Conservation (phyloP, 2,329 filamentous ascomycete genomes). For the Juglanconis juglandina region DNA sequence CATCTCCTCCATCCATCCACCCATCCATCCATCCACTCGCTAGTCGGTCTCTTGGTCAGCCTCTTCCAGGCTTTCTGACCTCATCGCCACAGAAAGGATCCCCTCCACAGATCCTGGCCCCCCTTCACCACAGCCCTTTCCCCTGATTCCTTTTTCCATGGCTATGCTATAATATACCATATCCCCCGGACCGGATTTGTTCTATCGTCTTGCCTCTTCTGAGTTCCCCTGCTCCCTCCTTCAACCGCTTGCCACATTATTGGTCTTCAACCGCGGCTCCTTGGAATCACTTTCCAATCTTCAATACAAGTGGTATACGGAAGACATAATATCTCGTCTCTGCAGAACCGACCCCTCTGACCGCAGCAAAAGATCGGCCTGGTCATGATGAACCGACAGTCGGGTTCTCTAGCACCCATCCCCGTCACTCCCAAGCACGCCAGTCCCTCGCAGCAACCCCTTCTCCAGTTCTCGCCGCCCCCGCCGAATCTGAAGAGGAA, state of each 20-base stretch:
- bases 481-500: conserved; percentile 10
- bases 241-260: too few relatives aligned
- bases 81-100: conserved; percentile 3
- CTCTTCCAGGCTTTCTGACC: neutral
- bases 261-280: too few relatives aligned
- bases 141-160: neutral
- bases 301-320: neutral
- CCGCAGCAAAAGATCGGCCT: neutral
- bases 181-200: neutral
- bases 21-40: neutral
- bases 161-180: conserved; percentile 2
- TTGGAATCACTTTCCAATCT: neutral
- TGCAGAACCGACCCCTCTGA: neutral
- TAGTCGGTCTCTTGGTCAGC: neutral
- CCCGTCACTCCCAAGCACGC: conserved; percentile 16
- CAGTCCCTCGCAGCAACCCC: conserved; percentile 14
- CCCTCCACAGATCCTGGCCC: conserved; percentile 6
- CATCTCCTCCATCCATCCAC: neutral
- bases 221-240: too few relatives aligned
- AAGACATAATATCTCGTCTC: neutral
- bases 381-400: conserved; percentile 14
- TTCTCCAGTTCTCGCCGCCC: conserved; percentile 8
- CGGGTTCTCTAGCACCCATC: conserved; percentile 16
- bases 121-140: neutral
- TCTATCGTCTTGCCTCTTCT: too few relatives aligned